Evolutionary conservation across 306 rosid species (phyloP), one percentile per base, ranked within the genome.

Genomic region (Hylodesmum podocarpum): DNA sequence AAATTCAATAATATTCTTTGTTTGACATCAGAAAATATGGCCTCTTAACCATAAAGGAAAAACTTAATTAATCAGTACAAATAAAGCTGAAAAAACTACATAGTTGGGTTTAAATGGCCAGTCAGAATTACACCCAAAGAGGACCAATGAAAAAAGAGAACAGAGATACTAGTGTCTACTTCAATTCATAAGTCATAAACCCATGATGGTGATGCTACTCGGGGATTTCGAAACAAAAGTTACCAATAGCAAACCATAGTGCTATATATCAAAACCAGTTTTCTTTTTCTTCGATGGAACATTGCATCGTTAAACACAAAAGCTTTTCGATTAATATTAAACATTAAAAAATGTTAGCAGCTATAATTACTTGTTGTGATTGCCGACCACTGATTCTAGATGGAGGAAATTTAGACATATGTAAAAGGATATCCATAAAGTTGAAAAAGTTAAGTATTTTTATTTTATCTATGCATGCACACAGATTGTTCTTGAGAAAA

Each of bases 351-450:
- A 53, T 34, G 12, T 12, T 19, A 14, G 27, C 19, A 44, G 15
- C 3, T 57, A 78, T 37, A 47, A 54, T 44, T 68, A 68, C 50
- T 44, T 36, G 50, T 51, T 18, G 63, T 18, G 24, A 6, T 67
- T 37, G 81, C 77, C 88, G 81, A 70, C 84, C 79, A 46, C 2
- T 28, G 24, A 14, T 73, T 81, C 81, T 81, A 78, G 79, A 85
- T 78, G 75, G 10, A 49, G 72, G 24, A 78, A 83, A 62, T 29
- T 24, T 63, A 27, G 70, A 55, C 31, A 69, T 22, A 83, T 66
- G 64, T 69, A 41, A 75, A 79, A 44, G 25, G 77, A 36, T 29
- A 77, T 47, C 51, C 31, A 5, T 0, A 73, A 73, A 65, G 67
- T 28, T 31, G 28, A 63, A 54, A 57, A 64, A 82, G 72, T 37